phyloP scores from a whole-genome alignment of 331 rosid species.

The Quercus phellos region DNA sequence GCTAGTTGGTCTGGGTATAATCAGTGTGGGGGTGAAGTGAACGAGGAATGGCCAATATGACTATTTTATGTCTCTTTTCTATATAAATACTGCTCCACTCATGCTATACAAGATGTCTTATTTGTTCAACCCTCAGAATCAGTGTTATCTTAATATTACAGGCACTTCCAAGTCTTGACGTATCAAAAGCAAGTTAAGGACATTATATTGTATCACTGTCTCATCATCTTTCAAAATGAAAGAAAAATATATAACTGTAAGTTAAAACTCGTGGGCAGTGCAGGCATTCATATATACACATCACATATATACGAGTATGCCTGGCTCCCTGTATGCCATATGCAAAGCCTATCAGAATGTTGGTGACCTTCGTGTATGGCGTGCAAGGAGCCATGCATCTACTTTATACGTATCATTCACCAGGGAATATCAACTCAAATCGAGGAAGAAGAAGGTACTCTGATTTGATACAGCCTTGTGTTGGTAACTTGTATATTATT shows the following conservation, averaged over 20 bases:
- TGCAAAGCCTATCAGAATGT: conserved; percentile 30
- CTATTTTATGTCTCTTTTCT: neutral
- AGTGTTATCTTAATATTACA: neutral
- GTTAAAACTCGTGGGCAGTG: no score
- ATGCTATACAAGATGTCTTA: neutral
- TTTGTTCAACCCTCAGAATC: neutral
- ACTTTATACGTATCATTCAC: no score
- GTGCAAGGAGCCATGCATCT: conserved; percentile 64
- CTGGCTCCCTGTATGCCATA: conserved; percentile 83
- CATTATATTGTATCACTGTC: conserved; percentile 1
- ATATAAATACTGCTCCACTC: conserved; percentile 16
- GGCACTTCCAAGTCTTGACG: neutral
- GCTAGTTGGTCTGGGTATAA: neutral
- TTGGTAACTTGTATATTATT: neutral
- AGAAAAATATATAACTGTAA: no score
- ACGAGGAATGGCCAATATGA: no score
- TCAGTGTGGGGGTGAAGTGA: no score
- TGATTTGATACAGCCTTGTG: neutral
- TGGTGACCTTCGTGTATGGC: conserved; percentile 50
- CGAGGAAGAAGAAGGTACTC: neutral
- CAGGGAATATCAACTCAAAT: neutral
- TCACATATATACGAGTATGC: conserved; percentile 27
- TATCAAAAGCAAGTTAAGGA: neutral
- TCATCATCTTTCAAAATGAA: neutral
- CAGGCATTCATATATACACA: neutral